phyloP scores from a whole-genome alignment of 2,329 filamentous ascomycete genomes.

The Fusarium tjaetaba region DNA sequence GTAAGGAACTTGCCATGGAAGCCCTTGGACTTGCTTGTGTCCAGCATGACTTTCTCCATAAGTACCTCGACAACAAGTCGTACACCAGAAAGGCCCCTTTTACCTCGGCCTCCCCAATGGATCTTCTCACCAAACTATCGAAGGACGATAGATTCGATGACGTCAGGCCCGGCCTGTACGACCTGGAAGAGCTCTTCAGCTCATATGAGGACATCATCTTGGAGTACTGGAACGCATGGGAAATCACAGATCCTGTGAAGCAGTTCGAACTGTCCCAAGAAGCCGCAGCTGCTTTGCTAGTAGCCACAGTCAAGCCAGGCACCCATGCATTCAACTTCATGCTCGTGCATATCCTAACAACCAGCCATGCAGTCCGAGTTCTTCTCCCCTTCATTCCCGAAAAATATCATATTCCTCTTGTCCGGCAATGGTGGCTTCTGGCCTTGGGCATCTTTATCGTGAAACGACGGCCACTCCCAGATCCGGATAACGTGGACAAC shows the following conservation, averaged over 20 bases:
- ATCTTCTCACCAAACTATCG: constrained; percentile 76
- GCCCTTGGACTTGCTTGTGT: constrained; percentile 75
- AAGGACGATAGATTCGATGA: constrained; percentile 76
- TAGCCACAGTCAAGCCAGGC: constrained; percentile 67
- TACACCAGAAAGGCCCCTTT: constrained; percentile 74
- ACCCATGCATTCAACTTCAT: constrained; percentile 83
- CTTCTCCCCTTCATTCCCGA: constrained; percentile 80
- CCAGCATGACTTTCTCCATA: constrained; percentile 69
- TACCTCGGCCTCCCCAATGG: constrained; percentile 69
- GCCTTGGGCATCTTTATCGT: constrained; percentile 80
- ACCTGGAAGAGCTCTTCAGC: constrained; percentile 74
- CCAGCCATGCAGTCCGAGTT: constrained; percentile 88
- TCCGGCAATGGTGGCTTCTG: constrained; percentile 92
- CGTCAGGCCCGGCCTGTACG: constrained; percentile 64
- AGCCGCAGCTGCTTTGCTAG: constrained; percentile 68
- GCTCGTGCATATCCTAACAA: constrained; percentile 82
- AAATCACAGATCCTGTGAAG: constrained; percentile 72
- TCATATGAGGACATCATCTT: constrained; percentile 76
- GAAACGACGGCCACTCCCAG: constrained; percentile 77
- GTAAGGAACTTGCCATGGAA: constrained; percentile 87
- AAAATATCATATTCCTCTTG: constrained; percentile 75
- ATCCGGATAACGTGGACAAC: constrained; percentile 68
- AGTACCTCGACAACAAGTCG: constrained; percentile 75
- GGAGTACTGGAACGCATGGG: constrained; percentile 93
- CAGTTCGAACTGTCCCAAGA: constrained; percentile 80